Base-by-base conservation (phyloP, 2,329 filamentous ascomycete genomes). In the Fusarium pilosicola region DNA sequence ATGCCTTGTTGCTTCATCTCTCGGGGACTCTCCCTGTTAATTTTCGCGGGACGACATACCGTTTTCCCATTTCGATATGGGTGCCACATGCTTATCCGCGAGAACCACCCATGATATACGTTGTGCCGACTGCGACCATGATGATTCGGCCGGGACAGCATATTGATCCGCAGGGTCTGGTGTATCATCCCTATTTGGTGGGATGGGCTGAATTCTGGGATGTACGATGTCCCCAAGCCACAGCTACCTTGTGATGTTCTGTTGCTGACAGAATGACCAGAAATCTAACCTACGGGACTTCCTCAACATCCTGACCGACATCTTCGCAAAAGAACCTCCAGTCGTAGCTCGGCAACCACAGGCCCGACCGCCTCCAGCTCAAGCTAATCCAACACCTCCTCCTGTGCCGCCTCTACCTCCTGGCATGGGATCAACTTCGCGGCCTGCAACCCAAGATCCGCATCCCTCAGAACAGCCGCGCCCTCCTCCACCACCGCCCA, bases 181-280 rank as follows among this genome's bases (percentile, higher is more conserved):
- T 98, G 73, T 99, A 98, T 81, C 96, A 99, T 81, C 96, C 96
- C 42, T 99, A 98, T 81, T 86, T 99, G 52, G 94, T 94, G 38
- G 92, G 94, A 71, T 99, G 96, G 96, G 86, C 88, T 38, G 91
- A 94, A 74, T 96, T 93, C 77, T 96, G 94, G 93, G 94, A 97
- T 89, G 94, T 97, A 82, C 85, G 93, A 70, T 45, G 7, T 11
- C n/a, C 10, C 32, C 12, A 36, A 52, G 32, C 32, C 54, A 30
- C 20, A 32, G 20, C n/a, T 41, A 42, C 38, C n/a, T 7, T 45
- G 15, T 44, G 10, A 9, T 41, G 7, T 32, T 41, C 3, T 14
- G 26, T 30, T 51, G 44, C 61, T 76, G 26, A 76, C 58, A 55
- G 34, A 15, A 22, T 57, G 26, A 18, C 6, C 57, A 92, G 94